Evolutionary conservation across 352 stramenopile genomes (phyloP).

Genomic region (Pythium chondricola): DNA sequence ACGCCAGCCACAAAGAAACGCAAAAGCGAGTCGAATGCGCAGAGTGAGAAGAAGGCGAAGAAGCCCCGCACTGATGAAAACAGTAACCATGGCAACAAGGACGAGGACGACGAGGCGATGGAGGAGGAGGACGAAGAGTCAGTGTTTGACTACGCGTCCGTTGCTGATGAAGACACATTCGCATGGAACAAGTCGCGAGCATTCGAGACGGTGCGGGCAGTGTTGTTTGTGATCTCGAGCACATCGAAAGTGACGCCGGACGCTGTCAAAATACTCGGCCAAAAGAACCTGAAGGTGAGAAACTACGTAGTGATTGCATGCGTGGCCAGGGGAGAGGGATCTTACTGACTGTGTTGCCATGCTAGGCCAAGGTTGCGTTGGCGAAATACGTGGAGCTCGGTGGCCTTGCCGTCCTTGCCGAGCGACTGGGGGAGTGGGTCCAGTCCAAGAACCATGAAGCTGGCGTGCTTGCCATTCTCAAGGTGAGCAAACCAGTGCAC

Average conservation of each 20-base stretch:
- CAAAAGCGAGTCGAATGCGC: neutral
- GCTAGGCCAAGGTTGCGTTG: slow-evolving; percentile 45
- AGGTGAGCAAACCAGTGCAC: slow-evolving; percentile 41
- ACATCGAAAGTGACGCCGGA: slow-evolving; percentile 20
- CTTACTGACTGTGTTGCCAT: neutral
- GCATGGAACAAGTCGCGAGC: slow-evolving; percentile 22
- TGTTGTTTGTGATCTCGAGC: slow-evolving; percentile 52
- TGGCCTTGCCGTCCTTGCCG: slow-evolving; percentile 35
- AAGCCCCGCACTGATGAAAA: neutral
- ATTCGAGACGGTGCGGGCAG: slow-evolving; percentile 46
- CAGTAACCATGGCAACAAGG: too few species aligned
- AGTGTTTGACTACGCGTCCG: neutral
- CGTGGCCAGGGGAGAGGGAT: neutral
- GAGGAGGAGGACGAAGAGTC: neutral
- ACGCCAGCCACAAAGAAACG: neutral
- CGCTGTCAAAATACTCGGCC: slow-evolving; percentile 3
- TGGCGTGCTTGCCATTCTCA: slow-evolving; percentile 55
- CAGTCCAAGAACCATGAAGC: slow-evolving; percentile 36
- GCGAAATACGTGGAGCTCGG: slow-evolving; percentile 41
- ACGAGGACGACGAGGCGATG: neutral
- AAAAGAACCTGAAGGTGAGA: slow-evolving; percentile 32
- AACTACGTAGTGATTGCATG: neutral
- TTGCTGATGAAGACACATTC: slow-evolving; percentile 4
- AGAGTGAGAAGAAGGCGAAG: neutral
- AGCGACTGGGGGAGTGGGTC: slow-evolving; percentile 43